These are phyloP conservation scores for Teratosphaeriaceae sp. DNA, from an alignment of 2,329 filamentous ascomycete genomes.

Conservation along the genomic window DNA sequence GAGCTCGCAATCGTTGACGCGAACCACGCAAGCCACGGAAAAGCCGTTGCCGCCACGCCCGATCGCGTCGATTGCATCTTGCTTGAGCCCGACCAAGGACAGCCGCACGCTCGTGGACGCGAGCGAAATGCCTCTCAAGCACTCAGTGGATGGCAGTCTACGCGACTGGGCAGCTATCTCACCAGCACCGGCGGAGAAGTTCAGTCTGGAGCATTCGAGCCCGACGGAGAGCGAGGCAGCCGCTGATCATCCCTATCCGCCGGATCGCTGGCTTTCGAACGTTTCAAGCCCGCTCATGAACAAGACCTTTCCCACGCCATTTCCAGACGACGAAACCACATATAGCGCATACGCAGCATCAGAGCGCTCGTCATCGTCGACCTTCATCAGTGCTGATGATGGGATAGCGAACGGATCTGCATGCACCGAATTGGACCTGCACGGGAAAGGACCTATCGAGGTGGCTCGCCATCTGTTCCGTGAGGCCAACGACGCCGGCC, in stretches of 20 bases:
- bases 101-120: slow-evolving; percentile 35
- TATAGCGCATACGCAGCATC: background rate
- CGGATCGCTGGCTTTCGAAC: background rate
- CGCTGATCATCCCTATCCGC: background rate
- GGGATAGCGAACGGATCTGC: background rate
- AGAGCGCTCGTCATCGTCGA: background rate
- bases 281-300: background rate
- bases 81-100: slow-evolving; percentile 30
- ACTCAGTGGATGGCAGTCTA: slow-evolving; percentile 8
- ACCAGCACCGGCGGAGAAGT: slow-evolving; percentile 9
- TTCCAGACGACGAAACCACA: background rate
- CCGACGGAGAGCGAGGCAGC: background rate
- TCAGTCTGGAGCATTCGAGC: background rate
- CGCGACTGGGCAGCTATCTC: slow-evolving; percentile 18
- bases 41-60: slow-evolving; percentile 37
- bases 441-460: no score
- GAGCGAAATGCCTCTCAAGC: slow-evolving; percentile 24
- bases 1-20: background rate
- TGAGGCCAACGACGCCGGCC: no score
- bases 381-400: slow-evolving; percentile 1
- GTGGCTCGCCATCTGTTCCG: no score
- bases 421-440: no score
- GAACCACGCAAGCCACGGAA: slow-evolving; percentile 10
- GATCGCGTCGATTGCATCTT: slow-evolving; percentile 25
- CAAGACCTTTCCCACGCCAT: background rate